phyloP scores from a whole-genome alignment of 208 protist genomes.

The Trypanosoma platydactyli region DNA sequence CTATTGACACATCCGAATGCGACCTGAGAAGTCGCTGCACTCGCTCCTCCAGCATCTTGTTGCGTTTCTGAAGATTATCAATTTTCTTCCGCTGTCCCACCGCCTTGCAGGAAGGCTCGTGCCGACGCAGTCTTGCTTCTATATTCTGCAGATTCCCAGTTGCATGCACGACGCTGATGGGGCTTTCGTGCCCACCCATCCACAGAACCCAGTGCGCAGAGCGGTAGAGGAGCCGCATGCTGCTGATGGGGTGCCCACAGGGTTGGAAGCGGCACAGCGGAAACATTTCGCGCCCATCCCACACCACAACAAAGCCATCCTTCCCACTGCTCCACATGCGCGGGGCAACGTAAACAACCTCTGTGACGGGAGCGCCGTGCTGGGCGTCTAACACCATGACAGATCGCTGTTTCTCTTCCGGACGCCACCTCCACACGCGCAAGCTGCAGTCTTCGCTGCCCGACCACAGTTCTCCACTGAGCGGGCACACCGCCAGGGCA shows the following conservation, averaged over 20 bases:
- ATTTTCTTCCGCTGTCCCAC: neutral
- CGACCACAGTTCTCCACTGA: constrained; percentile 62
- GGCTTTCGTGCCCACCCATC: constrained; percentile 14
- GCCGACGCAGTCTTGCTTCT: constrained; percentile 1
- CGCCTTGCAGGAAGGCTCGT: neutral
- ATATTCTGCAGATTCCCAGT: neutral
- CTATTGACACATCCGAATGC: too few species aligned
- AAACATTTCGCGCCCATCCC: constrained; percentile 10
- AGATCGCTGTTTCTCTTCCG: constrained; percentile 6
- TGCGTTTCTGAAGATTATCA: constrained; percentile 13
- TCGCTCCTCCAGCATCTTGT: constrained; percentile 20
- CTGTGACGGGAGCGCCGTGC: constrained; percentile 51
- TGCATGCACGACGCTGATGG: constrained; percentile 9
- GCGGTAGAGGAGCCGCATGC: constrained; percentile 22
- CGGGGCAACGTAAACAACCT: constrained; percentile 48
- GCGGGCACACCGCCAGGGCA: constrained; percentile 34
- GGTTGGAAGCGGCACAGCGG: constrained; percentile 13
- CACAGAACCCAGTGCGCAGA: constrained; percentile 22
- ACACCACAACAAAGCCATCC: constrained; percentile 53
- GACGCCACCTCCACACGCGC: constrained; percentile 53
- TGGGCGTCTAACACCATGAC: constrained; percentile 37
- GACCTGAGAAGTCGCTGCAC: too few species aligned
- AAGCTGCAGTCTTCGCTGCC: constrained; percentile 56
- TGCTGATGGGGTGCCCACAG: constrained; percentile 6
- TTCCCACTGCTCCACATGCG: constrained; percentile 75